Percentiles rank a stretch among this genome's conserved stretches.
Evolutionary conservation across 1,139 yeast genomes (phyloP).

Genomic region (Saccharomyces pastorianus): DNA sequence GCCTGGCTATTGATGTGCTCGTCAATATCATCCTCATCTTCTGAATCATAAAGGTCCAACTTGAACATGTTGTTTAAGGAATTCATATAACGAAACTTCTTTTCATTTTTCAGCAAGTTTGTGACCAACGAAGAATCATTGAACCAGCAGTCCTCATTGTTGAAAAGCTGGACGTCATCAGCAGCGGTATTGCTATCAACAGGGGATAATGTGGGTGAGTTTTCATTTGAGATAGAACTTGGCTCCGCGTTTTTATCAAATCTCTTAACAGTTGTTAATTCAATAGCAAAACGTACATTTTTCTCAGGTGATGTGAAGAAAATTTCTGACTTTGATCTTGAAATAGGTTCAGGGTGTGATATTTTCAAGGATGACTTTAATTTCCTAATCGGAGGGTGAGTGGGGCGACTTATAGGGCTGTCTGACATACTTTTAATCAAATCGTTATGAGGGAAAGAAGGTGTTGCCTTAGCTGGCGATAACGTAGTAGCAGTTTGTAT

Average conservation of each 20-base stretch:
- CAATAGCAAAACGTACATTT: conserved; percentile 27
- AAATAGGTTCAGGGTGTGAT: neutral
- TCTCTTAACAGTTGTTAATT: conserved; percentile 28
- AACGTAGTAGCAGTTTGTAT: neutral
- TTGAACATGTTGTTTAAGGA: neutral
- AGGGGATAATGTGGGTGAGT: conserved; percentile 3
- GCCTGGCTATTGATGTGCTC: conserved; percentile 5
- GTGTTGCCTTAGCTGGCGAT: neutral
- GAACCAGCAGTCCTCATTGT: conserved; percentile 11
- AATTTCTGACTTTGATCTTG: neutral
- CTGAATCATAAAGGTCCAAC: neutral
- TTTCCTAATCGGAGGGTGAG: neutral
- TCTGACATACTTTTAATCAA: neutral
- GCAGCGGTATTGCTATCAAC: neutral
- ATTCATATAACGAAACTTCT: conserved; percentile 3
- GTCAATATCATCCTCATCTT: conserved; percentile 3
- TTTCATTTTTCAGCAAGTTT: conserved; percentile 7
- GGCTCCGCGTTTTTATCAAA: conserved; percentile 27
- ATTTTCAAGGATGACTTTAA: neutral
- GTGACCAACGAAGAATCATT: conserved; percentile 8
- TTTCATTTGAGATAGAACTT: conserved; percentile 21
- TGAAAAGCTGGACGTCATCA: neutral
- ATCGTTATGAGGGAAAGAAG: neutral
- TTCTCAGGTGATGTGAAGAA: neutral
- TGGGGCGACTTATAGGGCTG: neutral